Base-by-base conservation (phyloP, 805 yeast genomes). In the Barnettozyma vustinii region DNA sequence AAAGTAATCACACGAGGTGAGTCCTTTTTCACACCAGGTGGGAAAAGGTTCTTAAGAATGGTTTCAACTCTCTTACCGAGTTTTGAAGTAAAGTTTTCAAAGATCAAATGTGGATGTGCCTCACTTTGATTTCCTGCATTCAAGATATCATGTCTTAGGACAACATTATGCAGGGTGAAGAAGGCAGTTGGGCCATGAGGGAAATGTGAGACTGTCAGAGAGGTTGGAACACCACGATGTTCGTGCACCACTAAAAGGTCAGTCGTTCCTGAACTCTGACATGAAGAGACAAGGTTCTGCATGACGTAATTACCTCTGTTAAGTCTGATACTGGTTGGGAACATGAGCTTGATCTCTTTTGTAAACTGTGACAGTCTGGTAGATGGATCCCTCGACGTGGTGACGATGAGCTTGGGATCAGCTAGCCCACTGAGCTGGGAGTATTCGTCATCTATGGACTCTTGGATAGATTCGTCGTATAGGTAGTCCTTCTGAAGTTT, bases 121-220 rank as follows among this genome's bases (percentile, higher is more conserved):
- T 94, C 97, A 50, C 92, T 81, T 55, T 87, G 87, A 60, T 87
- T 90, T 15, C 97, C 97, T 27, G 85, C 76, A 59, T 88, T 81
- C 25, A 84, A 73, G 41, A 94, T 77, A 69, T 94, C 99, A 66
- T 94, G 99, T 66, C 98, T 83, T 49, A 94, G 73, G 23, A 88
- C 90, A 47, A 94, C 98, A 61, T 94, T 94, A 68, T 94, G 98
- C 49, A 94, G 72, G 10, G 97, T 87, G 74, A 94, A 94, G 42
- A 87, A 84, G 32, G 94, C 95, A 2, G 97, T 87, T 18, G 99
- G 99, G 0, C 99, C 99, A 64, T 94, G 96, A 4, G 99, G 99
- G 66, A 94, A 87, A 72, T 94, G 99, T 32, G 94, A 84, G 25
- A 94, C 71, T 1, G 98, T 92, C 51, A 94, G 61, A 1, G 97